Evolutionary conservation across 371 early-diverging fungal species (phyloP), one percentile per base, ranked within the genome.

Genomic region (Entomophthora muscae): DNA sequence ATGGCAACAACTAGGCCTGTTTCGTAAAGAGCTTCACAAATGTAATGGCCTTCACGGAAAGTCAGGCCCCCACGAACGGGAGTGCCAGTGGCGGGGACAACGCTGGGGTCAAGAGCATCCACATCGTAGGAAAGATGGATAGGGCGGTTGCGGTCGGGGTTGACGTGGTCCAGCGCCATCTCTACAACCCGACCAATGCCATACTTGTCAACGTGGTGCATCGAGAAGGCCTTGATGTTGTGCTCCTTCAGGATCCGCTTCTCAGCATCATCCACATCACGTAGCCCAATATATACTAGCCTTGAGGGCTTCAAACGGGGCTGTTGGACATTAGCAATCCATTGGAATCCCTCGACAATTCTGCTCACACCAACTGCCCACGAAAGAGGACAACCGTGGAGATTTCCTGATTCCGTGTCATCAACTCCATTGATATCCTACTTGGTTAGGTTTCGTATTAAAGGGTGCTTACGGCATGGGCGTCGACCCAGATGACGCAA

Each of bases 1-100:
- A 94, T 79, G 12, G 94, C 84, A 0, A 93, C 95, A 57, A 97
- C 72, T 54, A 82, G 72, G 2, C 93, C 93, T 26, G 94, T 91
- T 68, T 93, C 92, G 53, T 83, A 82, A 24, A 94, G 63, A 3
- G 86, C 84, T 75, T 97, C 96, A 77, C 92, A 91, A 53, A 92
- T 86, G 66, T 87, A 89, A 71, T 89, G 89, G 33, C 91, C 89
- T 71, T 90, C 91, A 61, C 89, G 80, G 77, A 90, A 89, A 13
- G 93, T 87, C 63, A 97, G 71, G 27, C 98, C 98, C 62, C 96
- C 98, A 65, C 94, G 84, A 23, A 97, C 98, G 31, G 98, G 98
- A 3, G 98, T 42, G 5, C 42, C 95, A 0, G 95, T 96, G 28
- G 91, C 84, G 29, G 95, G 95, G 13, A 93, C 95, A 23, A 93